Base-by-base conservation (phyloP, 345 rosid genomes). In the Acer campestre region DNA sequence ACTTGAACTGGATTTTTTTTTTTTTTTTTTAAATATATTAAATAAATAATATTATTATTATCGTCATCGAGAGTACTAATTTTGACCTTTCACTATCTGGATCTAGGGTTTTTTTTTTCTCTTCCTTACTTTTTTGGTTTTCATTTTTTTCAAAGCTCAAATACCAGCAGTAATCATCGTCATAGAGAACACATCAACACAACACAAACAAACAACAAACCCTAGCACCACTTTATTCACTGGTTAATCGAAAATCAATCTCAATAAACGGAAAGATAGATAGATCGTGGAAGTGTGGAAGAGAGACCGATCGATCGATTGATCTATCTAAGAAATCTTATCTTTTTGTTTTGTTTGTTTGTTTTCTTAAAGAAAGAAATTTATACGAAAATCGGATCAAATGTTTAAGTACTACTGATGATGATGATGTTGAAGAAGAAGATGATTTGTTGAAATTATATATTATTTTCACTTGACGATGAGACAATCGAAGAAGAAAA, bases 81-180 rank as follows among this genome's bases (percentile, higher is more conserved):
- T 68, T 58, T 77, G 86, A 85, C 90, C 88, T 79, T 73, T 67
- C 80, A 84, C 78, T 70, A 68, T 85, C 89, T 78, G 89, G 89
- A 87, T 87, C 89, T 88, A 89, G 92, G 95, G 93, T 91, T 86
- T 83, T 69, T 6, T 44, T 29, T 46, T 67, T 66, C 68, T 38
- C 17, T 70, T 38, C 17, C 2, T 61, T 80, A 71, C 3, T 16
- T 56, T 56, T 5, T 6, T 6, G 1, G n/a, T 56, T 18, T 56
- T 8, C 23, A 35, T 18, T 56, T 56, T 56, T 56, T 56, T 9
- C n/a, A 56, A 56, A 56, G n/a, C n/a, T n/a, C 61, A 56, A 22
- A n/a, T 18, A 46, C 63, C 62, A n/a, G 76, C 81, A 78, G 73
- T 48, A 71, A 70, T 25, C 74, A 44, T 27, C 68, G 51, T 70